Evolutionary conservation across 805 yeast species (phyloP).

Genomic region (Yamadazyma tumulicola): DNA sequence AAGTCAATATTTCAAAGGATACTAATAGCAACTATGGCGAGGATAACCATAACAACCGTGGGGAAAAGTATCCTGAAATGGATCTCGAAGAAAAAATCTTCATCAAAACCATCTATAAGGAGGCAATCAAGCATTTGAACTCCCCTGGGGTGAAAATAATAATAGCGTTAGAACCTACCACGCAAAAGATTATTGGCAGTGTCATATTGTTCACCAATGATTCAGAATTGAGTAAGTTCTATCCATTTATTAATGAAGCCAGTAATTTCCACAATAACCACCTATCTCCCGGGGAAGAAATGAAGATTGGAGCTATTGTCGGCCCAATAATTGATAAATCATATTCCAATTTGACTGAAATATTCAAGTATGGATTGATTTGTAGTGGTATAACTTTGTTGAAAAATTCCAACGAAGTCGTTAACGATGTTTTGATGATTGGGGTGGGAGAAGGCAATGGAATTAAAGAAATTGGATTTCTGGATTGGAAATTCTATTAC

Average conservation of each 20-base stretch:
- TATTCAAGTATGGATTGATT: constrained; percentile 53
- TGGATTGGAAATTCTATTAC: constrained; percentile 35
- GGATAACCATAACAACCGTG: constrained; percentile 6
- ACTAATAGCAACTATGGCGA: constrained; percentile 5
- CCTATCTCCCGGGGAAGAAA: constrained; percentile 1
- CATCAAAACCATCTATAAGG: constrained; percentile 29
- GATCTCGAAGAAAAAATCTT: constrained; percentile 18
- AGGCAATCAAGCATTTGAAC: constrained; percentile 30
- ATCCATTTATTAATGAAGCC: constrained; percentile 49
- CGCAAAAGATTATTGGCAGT: constrained; percentile 51
- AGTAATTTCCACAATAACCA: constrained; percentile 11
- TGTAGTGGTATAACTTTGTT: constrained; percentile 52
- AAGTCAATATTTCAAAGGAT: constrained; percentile 5
- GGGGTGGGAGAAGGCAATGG: constrained; percentile 37
- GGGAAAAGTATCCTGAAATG: constrained; percentile 4
- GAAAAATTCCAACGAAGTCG: constrained; percentile 28
- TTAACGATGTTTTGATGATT: constrained; percentile 34
- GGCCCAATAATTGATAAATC: constrained; percentile 53
- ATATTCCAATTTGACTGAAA: constrained; percentile 50
- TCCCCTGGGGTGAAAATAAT: constrained; percentile 43
- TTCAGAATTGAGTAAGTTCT: constrained; percentile 43
- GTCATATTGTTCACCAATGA: constrained; percentile 45
- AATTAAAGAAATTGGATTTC: constrained; percentile 41
- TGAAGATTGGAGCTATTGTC: constrained; percentile 46
- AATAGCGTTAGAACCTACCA: constrained; percentile 52